Evolutionary conservation across 345 rosid species (phyloP).

Genomic region (Citrus reticulata): DNA sequence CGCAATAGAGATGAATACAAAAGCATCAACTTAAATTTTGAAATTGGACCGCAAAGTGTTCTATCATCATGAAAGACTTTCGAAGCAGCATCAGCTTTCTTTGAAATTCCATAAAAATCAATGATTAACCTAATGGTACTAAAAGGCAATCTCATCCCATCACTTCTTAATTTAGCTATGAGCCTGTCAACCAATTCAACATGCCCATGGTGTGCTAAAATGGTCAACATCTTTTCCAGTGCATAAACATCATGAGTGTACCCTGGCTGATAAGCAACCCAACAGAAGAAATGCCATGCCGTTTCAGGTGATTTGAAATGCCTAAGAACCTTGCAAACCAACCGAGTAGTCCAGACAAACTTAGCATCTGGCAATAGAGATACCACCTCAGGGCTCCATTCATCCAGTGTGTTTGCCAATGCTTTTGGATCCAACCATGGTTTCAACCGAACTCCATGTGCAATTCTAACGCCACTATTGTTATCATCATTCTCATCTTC

Average conservation of each 20-base stretch:
- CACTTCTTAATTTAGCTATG: conserved; percentile 52
- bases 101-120: conserved; percentile 81
- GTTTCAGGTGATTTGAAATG: conserved; percentile 59
- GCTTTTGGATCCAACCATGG: conserved; percentile 90
- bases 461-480: conserved; percentile 13
- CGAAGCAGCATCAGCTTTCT: conserved; percentile 79
- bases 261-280: conserved; percentile 87
- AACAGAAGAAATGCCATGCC: conserved; percentile 90
- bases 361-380: conserved; percentile 58
- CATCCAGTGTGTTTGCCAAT: conserved; percentile 64
- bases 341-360: conserved; percentile 77
- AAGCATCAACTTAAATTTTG: conserved; percentile 60
- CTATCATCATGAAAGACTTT: conserved; percentile 62
- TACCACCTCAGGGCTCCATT: conserved; percentile 64
- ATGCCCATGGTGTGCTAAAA: conserved; percentile 66
- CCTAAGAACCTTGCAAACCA: conserved; percentile 84
- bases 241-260: conserved; percentile 76
- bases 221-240: conserved; percentile 70
- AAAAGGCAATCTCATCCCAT: conserved; percentile 68
- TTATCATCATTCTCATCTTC: conserved; percentile 26
- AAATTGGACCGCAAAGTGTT: conserved; percentile 49
- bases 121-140: conserved; percentile 73
- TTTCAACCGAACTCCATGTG: conserved; percentile 46
- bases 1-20: conserved; percentile 73
- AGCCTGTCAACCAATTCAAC: conserved; percentile 70